Conservation (phyloP, 129 eudicot species). For the Flaveria sonorensis region DNA sequence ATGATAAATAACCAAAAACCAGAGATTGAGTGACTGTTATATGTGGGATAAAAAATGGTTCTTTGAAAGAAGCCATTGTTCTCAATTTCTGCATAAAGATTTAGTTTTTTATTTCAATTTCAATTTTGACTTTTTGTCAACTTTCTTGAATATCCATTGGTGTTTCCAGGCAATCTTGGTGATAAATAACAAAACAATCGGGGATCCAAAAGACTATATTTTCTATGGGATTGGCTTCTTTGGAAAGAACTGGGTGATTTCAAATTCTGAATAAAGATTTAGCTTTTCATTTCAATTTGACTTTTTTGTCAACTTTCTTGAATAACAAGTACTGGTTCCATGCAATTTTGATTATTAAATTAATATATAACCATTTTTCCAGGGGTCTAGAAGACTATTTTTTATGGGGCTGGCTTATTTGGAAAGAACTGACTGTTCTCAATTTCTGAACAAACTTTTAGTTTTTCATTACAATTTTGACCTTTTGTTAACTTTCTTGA, state of each 20-base stretch:
- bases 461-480: conserved; percentile 17
- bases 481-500: conserved; percentile 25
- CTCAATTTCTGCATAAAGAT: conserved; percentile 1
- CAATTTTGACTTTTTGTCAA: conserved; percentile 28
- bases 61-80: not conserved
- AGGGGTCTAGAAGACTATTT: not conserved
- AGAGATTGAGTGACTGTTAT: too few relatives aligned
- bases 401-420: not conserved
- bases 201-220: not conserved
- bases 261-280: conserved; percentile 16
- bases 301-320: conserved; percentile 28
- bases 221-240: not conserved
- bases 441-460: conserved; percentile 9
- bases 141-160: not conserved
- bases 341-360: conserved; percentile 2
- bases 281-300: conserved; percentile 14
- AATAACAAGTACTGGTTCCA: not conserved
- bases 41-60: too few relatives aligned
- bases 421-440: not conserved
- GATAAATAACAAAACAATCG: not conserved
- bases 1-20: not conserved
- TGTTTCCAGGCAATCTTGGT: conserved; percentile 4
- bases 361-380: not conserved
- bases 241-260: not conserved
- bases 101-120: conserved; percentile 4